These are phyloP conservation scores for Kazachstania kunashirensis DNA, from an alignment of 805 yeast genomes.

Conservation along the genomic window DNA sequence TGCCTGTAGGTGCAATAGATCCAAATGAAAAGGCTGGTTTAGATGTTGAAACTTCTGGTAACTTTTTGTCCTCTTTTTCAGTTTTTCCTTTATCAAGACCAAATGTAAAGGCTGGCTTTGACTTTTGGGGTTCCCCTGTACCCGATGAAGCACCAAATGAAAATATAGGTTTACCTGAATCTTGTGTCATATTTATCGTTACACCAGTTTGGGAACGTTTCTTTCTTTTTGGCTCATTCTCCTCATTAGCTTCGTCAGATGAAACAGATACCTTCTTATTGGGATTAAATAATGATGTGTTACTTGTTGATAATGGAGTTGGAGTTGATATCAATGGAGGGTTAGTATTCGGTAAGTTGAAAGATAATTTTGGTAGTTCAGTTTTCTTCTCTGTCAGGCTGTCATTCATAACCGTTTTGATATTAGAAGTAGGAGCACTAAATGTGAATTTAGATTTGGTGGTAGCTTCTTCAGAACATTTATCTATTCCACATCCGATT, in stretches of 20 bases:
- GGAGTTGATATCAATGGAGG: not conserved
- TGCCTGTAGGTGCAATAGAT: not conserved
- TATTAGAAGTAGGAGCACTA: not conserved
- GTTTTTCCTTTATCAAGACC: not conserved
- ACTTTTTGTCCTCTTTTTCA: no score
- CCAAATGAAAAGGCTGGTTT: slow-evolving; percentile 5
- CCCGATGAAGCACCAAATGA: not conserved
- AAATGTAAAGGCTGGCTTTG: slow-evolving; percentile 6
- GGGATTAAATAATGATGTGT: not conserved
- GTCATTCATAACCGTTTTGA: no score
- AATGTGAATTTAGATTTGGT: not conserved
- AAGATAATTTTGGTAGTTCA: slow-evolving; percentile 5
- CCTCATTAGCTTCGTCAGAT: not conserved
- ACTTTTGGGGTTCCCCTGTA: not conserved
- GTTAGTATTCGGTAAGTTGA: slow-evolving; percentile 5
- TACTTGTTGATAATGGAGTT: not conserved
- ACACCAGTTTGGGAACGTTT: slow-evolving; percentile 4
- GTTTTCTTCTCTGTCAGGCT: not conserved
- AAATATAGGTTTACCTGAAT: slow-evolving; percentile 7
- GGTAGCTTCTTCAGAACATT: not conserved
- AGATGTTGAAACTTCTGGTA: not conserved
- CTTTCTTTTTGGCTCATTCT: slow-evolving; percentile 8
- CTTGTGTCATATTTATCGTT: slow-evolving; percentile 6
- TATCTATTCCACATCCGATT: not conserved
- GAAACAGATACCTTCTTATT: not conserved